phyloP scores from a whole-genome alignment of 768 basidiomycete species.

The Mycena galericulata region DNA sequence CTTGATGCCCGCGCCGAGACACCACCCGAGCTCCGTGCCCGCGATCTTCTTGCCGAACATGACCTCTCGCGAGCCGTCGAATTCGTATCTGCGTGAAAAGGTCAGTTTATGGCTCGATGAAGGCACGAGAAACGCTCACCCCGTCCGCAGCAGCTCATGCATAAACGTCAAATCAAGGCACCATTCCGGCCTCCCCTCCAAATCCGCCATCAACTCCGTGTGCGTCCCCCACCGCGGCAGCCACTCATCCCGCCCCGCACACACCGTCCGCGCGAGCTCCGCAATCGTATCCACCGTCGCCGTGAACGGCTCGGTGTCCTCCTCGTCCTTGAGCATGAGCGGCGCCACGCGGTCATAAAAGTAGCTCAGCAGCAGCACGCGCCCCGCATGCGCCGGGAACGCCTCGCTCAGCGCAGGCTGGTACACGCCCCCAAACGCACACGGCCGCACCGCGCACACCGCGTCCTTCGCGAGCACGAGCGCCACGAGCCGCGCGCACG shows the following conservation, averaged over 20 bases:
- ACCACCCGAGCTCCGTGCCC: constrained; percentile 96
- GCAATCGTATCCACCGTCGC: constrained; percentile 57
- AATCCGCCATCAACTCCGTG: constrained; percentile 63
- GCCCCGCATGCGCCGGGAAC: constrained; percentile 78
- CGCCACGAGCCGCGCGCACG: constrained; percentile 86
- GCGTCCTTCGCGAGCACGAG: constrained; percentile 96
- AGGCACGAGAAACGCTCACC: constrained; percentile 43
- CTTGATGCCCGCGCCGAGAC: constrained; percentile 85
- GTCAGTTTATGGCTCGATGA: neutral
- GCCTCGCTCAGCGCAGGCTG: constrained; percentile 93
- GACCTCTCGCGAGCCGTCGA: constrained; percentile 74
- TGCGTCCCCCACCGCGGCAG: constrained; percentile 56
- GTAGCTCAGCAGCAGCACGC: constrained; percentile 93
- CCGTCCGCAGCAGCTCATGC: constrained; percentile 87
- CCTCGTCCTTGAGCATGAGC: constrained; percentile 57
- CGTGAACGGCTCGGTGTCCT: neutral
- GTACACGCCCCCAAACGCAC: constrained; percentile 97
- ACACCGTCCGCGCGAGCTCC: constrained; percentile 76
- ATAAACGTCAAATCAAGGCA: constrained; percentile 97
- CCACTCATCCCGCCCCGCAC: constrained; percentile 77
- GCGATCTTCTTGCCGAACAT: constrained; percentile 88
- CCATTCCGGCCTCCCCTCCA: constrained; percentile 90
- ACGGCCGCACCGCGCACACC: constrained; percentile 93
- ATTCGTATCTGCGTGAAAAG: constrained; percentile 70
- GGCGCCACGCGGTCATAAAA: constrained; percentile 96